Conservation (phyloP, 306 rosid species). For the Dalbergia cultrata region DNA sequence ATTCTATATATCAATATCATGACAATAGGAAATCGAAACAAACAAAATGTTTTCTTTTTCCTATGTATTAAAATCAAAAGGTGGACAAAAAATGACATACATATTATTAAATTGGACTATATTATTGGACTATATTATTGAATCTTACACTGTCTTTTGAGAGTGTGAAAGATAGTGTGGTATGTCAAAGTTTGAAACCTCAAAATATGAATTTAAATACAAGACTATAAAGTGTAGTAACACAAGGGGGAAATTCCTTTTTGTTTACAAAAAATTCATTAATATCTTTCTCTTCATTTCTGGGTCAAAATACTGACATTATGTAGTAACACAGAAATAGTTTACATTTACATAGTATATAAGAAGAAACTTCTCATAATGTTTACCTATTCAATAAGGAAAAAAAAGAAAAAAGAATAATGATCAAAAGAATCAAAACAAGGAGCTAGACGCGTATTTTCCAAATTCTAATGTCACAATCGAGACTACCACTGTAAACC, state of each 20-base stretch:
- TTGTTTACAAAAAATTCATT: neutral
- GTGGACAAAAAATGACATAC: no score
- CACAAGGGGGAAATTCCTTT: neutral
- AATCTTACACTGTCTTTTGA: no score
- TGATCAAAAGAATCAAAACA: conserved; percentile 22
- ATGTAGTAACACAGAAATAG: no score
- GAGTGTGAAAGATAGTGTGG: no score
- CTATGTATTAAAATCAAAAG: no score
- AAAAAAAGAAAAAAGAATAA: no score
- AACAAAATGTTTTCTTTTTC: neutral
- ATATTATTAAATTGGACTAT: no score
- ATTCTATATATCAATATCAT: neutral
- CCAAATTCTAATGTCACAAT: conserved; percentile 75
- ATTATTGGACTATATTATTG: no score
- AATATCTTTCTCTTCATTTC: neutral
- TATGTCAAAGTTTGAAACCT: no score
- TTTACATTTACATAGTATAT: no score
- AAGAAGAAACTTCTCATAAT: neutral
- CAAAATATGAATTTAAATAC: no score
- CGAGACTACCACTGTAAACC: conserved; percentile 73
- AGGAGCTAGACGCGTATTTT: conserved; percentile 52
- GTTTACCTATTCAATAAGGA: neutral
- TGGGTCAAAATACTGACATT: neutral
- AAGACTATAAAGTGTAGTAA: no score
- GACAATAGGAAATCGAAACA: neutral